phyloP scores from a whole-genome alignment of 1,284 basidiomycete genomes.

The Apiotrichum siamense region DNA sequence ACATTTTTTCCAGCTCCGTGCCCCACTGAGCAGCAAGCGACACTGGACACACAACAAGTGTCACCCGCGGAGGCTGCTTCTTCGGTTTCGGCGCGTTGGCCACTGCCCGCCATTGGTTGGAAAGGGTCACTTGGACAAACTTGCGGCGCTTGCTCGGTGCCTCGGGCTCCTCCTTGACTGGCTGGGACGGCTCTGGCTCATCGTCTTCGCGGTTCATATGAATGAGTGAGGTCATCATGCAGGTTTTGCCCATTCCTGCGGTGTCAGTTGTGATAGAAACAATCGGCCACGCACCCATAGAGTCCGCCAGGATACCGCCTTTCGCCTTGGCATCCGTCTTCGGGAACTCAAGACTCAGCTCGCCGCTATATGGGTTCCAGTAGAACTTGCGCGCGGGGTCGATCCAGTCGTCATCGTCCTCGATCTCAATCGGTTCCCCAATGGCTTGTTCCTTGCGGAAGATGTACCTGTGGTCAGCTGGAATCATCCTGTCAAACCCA shows the following conservation, averaged over 20 bases:
- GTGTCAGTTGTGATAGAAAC: not conserved
- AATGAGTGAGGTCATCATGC: conserved; percentile 83
- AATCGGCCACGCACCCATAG: conserved; percentile 37
- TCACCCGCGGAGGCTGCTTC: conserved; percentile 52
- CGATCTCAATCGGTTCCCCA: conserved; percentile 43
- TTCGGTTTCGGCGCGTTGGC: conserved; percentile 25
- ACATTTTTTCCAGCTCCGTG: conserved; percentile 65
- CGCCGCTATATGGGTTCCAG: conserved; percentile 88
- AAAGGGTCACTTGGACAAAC: conserved; percentile 45
- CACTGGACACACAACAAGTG: conserved; percentile 88
- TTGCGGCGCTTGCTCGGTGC: conserved; percentile 35
- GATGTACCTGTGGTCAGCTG: conserved; percentile 31
- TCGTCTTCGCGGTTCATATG: conserved; percentile 61
- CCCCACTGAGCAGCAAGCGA: conserved; percentile 87
- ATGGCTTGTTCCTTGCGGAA: conserved; percentile 37
- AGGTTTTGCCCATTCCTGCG: conserved; percentile 91
- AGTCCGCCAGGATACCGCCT: conserved; percentile 54
- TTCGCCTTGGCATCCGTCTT: conserved; percentile 68
- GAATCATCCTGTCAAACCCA: conserved; percentile 47
- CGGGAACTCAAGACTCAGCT: conserved; percentile 81
- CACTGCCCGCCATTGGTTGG: conserved; percentile 44
- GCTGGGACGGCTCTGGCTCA: conserved; percentile 8
- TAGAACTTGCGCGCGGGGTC: conserved; percentile 57
- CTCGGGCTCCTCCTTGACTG: conserved; percentile 15
- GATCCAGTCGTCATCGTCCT: conserved; percentile 40